Evolutionary conservation across 1,139 yeast genomes (phyloP).

Genomic region (Meyerozyma elateridarum): DNA sequence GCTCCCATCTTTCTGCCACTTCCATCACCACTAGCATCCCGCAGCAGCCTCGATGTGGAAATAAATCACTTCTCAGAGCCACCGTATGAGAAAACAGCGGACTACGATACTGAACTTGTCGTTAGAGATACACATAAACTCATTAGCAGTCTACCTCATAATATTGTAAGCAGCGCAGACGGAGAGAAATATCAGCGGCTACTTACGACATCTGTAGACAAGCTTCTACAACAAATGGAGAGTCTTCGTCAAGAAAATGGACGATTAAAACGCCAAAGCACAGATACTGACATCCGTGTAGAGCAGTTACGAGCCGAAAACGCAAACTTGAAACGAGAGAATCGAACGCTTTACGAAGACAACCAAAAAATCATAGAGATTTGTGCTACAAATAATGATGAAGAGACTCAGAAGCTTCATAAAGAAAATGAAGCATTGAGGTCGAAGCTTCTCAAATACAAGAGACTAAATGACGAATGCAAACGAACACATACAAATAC

Average conservation of each 20-base stretch:
- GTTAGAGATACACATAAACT: slow-evolving; percentile 28
- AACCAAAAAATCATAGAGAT: slow-evolving; percentile 5
- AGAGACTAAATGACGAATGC: slow-evolving; percentile 23
- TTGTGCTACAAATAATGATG: not conserved
- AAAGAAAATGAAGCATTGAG: slow-evolving; percentile 29
- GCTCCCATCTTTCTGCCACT: too few species aligned
- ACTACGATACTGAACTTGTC: slow-evolving; percentile 20
- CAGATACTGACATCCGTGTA: slow-evolving; percentile 3
- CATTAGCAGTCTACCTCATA: slow-evolving; percentile 21
- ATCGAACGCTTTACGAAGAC: slow-evolving; percentile 16
- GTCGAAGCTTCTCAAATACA: slow-evolving; percentile 32
- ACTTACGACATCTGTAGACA: slow-evolving; percentile 21
- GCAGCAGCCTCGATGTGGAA: slow-evolving; percentile 4
- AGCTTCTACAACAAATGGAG: slow-evolving; percentile 20
- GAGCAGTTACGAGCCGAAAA: slow-evolving; percentile 4
- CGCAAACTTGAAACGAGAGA: slow-evolving; percentile 8
- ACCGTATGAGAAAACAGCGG: slow-evolving; percentile 4
- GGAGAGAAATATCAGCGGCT: slow-evolving; percentile 23
- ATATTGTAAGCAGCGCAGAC: slow-evolving; percentile 19
- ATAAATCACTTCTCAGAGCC: slow-evolving; percentile 5
- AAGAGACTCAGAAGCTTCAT: slow-evolving; percentile 8
- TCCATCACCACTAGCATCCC: too few species aligned
- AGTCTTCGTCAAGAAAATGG: slow-evolving; percentile 14
- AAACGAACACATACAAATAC: too few species aligned
- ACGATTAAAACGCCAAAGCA: slow-evolving; percentile 1